These are phyloP conservation scores for Penicillium sp. DNA, from an alignment of 2,329 filamentous ascomycete genomes.

Conservation along the genomic window DNA sequence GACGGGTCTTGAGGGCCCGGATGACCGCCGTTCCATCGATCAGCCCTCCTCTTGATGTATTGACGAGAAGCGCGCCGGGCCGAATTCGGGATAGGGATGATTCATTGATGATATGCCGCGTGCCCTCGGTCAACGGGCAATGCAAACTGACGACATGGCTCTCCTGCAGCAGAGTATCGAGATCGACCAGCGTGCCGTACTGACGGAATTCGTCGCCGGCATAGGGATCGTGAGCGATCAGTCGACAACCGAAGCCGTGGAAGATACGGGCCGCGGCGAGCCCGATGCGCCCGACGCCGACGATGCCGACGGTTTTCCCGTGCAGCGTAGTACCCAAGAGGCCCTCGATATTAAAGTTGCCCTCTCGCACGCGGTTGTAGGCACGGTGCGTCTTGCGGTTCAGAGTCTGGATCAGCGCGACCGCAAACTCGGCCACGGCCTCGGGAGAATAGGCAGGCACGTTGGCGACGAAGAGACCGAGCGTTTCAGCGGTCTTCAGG, in stretches of 20 bases:
- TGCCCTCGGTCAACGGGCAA: slow-evolving; percentile 62
- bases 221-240: slow-evolving; percentile 62
- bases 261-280: slow-evolving; percentile 61
- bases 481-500: slow-evolving; percentile 53
- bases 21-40: slow-evolving; percentile 62
- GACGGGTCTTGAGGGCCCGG: slow-evolving; percentile 58
- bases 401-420: slow-evolving; percentile 65
- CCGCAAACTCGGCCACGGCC: slow-evolving; percentile 67
- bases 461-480: slow-evolving; percentile 62
- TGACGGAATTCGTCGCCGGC: slow-evolving; percentile 50
- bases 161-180: slow-evolving; percentile 55
- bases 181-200: slow-evolving; percentile 52
- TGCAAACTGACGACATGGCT: slow-evolving; percentile 65
- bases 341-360: slow-evolving; percentile 66
- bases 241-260: slow-evolving; percentile 61
- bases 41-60: slow-evolving; percentile 66
- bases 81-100: slow-evolving; percentile 57
- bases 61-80: slow-evolving; percentile 57
- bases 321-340: slow-evolving; percentile 57
- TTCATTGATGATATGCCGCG: slow-evolving; percentile 60
- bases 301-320: slow-evolving; percentile 65
- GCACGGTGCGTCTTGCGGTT: slow-evolving; percentile 67
- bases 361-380: slow-evolving; percentile 66
- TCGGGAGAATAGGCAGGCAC: slow-evolving; percentile 69
- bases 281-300: slow-evolving; percentile 66